phyloP scores from a whole-genome alignment of 2,329 filamentous ascomycete genomes.

The Trichoderma sp. region DNA sequence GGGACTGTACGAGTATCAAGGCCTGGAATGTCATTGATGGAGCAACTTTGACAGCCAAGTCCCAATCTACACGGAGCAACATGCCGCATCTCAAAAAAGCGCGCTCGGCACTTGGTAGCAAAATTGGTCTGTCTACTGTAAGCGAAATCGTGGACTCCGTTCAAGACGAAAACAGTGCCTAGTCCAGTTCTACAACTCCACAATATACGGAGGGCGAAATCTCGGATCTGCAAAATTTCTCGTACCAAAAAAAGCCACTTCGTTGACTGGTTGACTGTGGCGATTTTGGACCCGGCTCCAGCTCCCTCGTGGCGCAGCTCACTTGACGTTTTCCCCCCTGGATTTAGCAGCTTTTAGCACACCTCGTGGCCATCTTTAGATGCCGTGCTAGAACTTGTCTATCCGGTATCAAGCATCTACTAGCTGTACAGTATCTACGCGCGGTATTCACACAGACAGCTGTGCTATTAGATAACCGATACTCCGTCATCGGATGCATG shows the following conservation, averaged over 20 bases:
- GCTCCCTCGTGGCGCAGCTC: constrained; percentile 15
- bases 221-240: constrained; percentile 11
- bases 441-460: neutral
- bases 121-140: neutral
- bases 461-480: neutral
- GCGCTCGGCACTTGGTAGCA: neutral
- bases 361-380: neutral
- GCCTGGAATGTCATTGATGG: neutral
- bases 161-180: neutral
- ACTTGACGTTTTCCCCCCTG: constrained; percentile 7
- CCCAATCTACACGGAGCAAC: neutral
- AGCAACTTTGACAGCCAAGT: neutral
- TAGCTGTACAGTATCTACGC: neutral
- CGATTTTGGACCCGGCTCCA: constrained; percentile 10
- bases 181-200: neutral
- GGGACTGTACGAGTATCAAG: neutral
- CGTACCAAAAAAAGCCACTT: neutral
- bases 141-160: neutral
- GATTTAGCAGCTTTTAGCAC: neutral
- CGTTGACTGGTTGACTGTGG: neutral
- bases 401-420: neutral
- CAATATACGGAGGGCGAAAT: neutral
- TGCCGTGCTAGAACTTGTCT: neutral
- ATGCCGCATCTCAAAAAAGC: neutral
- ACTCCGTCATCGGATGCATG: constrained; percentile 19